Evolutionary conservation across 2,329 filamentous ascomycete species (phyloP), one percentile per base, ranked within the genome.

Genomic region (Domatiomyces globalis): DNA sequence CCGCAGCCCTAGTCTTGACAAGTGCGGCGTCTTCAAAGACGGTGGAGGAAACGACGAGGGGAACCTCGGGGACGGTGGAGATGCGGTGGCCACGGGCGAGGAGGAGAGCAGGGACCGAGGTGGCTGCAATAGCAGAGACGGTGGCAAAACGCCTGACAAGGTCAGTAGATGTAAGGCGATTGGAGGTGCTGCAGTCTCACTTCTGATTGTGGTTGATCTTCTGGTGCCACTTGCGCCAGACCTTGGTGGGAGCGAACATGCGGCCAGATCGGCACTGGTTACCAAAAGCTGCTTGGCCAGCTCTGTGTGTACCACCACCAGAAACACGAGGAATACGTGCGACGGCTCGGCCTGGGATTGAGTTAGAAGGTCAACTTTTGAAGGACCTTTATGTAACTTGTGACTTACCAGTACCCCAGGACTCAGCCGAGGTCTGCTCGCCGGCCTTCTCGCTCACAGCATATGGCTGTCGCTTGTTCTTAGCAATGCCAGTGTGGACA

Each of bases 281-380:
- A 87, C 92, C 92, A 76, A 96, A 98, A 66, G 92, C 92, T 74
- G 92, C 92, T 81, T 98, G 92, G 80, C 92, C 92, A 71, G 92
- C 92, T 81, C 92, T 90, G 84, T 98, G 92, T 73, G 92, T 98
- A 87, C 92, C 92, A 79, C 92, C 90, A 83, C 92, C 92, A 71
- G 92, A 96, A 74, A 98, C 92, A 95, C 92, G 92, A 69, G 94
- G 92, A 69, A 98, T 98, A 96, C 92, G 92, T 74, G 92, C 94
- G 70, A 98, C 92, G 75, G 92, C 92, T 77, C 92, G 92, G 79
- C 89, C 88, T 95, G 63, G 20, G n/a, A 17, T 10, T 39, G 36
- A 54, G 49, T 50, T 51, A 51, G 46, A 39, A 39, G 29, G 9
- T 45, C 17, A n/a, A 8, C 46, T 50, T 55, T 54, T 48, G 49